phyloP scores from a whole-genome alignment of 179 eudicot species.

The Silene vulgaris region DNA sequence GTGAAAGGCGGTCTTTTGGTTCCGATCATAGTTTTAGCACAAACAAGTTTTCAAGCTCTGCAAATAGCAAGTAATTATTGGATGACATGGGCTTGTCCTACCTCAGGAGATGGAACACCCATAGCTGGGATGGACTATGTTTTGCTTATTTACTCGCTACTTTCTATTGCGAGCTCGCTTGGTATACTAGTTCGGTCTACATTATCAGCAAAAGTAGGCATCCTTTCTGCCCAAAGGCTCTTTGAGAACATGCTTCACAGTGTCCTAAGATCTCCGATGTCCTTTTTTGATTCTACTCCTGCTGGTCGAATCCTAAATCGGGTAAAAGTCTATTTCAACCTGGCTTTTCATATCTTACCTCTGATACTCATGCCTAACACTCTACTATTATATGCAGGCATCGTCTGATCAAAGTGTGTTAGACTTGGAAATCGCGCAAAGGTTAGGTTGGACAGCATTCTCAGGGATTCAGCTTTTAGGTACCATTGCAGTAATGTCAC shows the following conservation, averaged over 20 bases:
- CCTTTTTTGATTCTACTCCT: conserved; percentile 96
- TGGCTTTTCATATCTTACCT: too few relatives aligned
- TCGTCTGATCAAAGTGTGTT: conserved; percentile 91
- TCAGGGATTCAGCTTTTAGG: conserved; percentile 77
- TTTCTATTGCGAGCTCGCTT: conserved; percentile 63
- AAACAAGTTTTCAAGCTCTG: conserved; percentile 64
- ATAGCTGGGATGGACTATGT: conserved; percentile 46
- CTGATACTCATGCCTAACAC: too few relatives aligned
- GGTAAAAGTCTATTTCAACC: conserved; percentile 34
- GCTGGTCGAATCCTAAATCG: conserved; percentile 84
- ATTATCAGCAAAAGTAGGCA: conserved; percentile 61
- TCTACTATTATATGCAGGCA: conserved; percentile 42
- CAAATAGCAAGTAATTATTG: conserved; percentile 89
- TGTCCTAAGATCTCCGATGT: conserved; percentile 79
- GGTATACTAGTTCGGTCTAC: conserved; percentile 63
- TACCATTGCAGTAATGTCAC: conserved; percentile 86
- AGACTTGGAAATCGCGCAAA: conserved; percentile 81
- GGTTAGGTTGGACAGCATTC: conserved; percentile 86
- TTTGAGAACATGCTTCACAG: conserved; percentile 69
- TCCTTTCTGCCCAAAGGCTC: conserved; percentile 67
- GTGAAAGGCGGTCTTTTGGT: conserved; percentile 65
- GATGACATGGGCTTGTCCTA: conserved; percentile 97
- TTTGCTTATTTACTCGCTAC: conserved; percentile 57
- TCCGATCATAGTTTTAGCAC: conserved; percentile 73
- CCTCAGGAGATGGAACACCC: conserved; percentile 43